Percentiles rank a stretch among this genome's conserved stretches.
Conservation (phyloP, 257 asterid species). For the Solanum raphanifolium region DNA sequence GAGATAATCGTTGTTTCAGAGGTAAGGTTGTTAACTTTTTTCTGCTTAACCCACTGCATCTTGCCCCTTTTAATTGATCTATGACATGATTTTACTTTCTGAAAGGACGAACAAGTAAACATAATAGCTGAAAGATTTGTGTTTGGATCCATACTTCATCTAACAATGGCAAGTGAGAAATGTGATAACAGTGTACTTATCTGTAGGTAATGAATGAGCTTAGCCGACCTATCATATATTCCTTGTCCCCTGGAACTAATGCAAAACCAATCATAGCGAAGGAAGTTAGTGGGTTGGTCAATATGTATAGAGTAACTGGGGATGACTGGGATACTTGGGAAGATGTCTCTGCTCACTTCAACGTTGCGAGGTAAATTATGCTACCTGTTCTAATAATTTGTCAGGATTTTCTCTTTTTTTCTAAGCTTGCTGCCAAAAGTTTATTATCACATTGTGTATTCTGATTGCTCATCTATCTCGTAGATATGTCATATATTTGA, state of each 20-base stretch:
- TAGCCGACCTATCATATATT: constrained; percentile 51
- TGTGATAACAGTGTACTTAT: not conserved
- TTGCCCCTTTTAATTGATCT: not conserved
- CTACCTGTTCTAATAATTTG: not conserved
- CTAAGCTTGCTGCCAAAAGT: not conserved
- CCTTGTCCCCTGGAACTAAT: constrained; percentile 81
- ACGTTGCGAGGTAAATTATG: constrained; percentile 49
- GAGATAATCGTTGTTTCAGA: constrained; percentile 78
- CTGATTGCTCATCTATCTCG: not conserved
- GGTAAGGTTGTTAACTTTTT: constrained; percentile 29
- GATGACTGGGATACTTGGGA: constrained; percentile 98
- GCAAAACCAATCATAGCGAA: constrained; percentile 76
- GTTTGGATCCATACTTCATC: not conserved
- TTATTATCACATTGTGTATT: not conserved
- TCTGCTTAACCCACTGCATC: not conserved
- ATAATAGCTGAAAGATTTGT: not conserved
- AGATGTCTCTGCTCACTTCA: constrained; percentile 71
- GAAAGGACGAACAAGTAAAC: not conserved
- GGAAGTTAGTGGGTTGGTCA: constrained; percentile 51
- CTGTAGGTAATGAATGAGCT: constrained; percentile 54
- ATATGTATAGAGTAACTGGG: constrained; percentile 91
- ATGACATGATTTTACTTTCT: not conserved
- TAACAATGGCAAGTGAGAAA: not conserved
- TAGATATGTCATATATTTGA: not conserved
- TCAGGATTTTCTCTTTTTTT: not conserved